Percentiles rank a stretch among this genome's conserved stretches.
Conservation (phyloP, 176 grass and related monocot genomes). For the Hordeum marinum region DNA sequence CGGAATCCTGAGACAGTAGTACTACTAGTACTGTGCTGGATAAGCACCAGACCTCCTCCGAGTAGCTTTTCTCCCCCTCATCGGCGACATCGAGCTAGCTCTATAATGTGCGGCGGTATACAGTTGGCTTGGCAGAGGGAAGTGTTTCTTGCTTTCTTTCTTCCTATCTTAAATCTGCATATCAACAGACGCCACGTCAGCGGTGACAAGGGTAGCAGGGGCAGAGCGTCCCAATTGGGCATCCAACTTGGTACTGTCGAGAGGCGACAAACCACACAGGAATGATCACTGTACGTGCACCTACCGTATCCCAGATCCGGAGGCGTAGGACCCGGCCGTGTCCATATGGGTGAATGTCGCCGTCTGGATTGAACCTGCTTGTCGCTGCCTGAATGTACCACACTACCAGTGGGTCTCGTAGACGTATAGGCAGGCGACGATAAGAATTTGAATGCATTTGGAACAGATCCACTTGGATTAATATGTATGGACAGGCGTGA, state of each 20-base stretch:
- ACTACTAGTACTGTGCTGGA: not conserved
- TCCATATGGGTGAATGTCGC: slow-evolving; percentile 10
- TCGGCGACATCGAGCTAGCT: not conserved
- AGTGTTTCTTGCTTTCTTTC: not conserved
- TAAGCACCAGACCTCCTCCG: not conserved
- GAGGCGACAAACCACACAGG: not conserved
- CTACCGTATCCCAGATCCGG: slow-evolving; percentile 13
- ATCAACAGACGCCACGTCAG: not conserved
- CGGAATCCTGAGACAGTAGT: not conserved
- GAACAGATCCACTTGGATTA: not conserved
- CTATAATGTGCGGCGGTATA: not conserved
- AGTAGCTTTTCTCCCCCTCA: not conserved
- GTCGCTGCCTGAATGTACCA: not conserved
- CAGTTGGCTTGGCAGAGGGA: not conserved
- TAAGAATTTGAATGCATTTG: not conserved
- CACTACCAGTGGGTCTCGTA: not conserved
- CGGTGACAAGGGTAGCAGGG: not conserved
- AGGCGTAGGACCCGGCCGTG: not conserved
- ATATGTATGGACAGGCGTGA: not conserved
- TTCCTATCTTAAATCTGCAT: not conserved
- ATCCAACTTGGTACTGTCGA: not conserved
- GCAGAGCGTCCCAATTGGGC: not conserved
- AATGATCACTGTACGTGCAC: slow-evolving; percentile 18
- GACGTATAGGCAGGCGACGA: not conserved
- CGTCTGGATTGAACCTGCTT: slow-evolving; percentile 14